Evolutionary conservation across 208 protist species (phyloP).

Genomic region (Spongospora subterranea): DNA sequence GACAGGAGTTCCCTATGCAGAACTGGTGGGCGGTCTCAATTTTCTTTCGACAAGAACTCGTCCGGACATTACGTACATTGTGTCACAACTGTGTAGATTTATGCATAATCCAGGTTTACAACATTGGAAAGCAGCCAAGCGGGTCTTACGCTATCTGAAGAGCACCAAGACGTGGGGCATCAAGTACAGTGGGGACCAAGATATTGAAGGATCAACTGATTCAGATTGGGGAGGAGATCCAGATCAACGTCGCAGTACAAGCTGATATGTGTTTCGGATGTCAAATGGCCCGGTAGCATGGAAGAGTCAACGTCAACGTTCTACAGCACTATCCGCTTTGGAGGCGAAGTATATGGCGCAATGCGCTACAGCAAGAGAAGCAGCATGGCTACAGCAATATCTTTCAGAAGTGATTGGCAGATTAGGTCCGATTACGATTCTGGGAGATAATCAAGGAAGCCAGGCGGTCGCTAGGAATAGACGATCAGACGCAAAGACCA

Average conservation of each 20-base stretch:
- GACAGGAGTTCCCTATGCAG: background rate
- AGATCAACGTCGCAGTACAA: slow-evolving; percentile 23
- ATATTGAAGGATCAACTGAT: background rate
- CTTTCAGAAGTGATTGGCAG: background rate
- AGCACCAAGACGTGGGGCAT: background rate
- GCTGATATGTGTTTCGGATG: background rate
- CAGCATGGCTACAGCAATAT: slow-evolving; percentile 16
- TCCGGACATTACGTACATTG: background rate
- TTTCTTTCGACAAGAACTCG: background rate
- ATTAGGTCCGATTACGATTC: background rate
- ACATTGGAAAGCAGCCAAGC: background rate
- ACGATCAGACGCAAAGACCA: background rate
- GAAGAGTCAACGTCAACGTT: slow-evolving; percentile 1
- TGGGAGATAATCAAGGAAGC: slow-evolving; percentile 20
- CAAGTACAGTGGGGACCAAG: background rate
- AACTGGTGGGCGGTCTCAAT: background rate
- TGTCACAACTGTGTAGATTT: background rate
- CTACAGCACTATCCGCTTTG: background rate
- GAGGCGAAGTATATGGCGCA: slow-evolving; percentile 40
- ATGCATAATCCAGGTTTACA: no score
- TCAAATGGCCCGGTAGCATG: slow-evolving; percentile 13
- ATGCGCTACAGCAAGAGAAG: background rate
- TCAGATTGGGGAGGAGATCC: background rate
- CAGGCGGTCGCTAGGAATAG: background rate
- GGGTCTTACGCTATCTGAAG: background rate